Evolutionary conservation across 129 eudicot species (phyloP).

Genomic region (Artemisia argyi): DNA sequence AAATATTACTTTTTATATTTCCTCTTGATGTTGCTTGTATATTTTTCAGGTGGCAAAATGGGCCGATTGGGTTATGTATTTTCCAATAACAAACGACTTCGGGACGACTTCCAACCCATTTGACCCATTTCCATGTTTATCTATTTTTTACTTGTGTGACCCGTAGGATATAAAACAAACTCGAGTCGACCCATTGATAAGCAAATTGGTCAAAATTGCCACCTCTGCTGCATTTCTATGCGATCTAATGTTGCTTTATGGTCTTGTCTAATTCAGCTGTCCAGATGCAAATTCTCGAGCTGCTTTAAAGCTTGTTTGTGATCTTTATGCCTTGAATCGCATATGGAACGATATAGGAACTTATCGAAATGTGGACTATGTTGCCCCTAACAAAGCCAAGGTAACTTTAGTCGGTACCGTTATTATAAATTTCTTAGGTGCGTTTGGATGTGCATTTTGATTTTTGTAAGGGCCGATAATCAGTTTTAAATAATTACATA

Average conservation of each 20-base stretch:
- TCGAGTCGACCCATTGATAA: neutral
- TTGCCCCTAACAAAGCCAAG: slow-evolving; percentile 98
- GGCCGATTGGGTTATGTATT: neutral
- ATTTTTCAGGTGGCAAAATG: neutral
- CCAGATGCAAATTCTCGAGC: slow-evolving; percentile 84
- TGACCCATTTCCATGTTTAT: neutral
- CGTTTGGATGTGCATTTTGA: neutral
- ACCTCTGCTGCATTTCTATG: neutral
- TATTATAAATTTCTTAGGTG: neutral
- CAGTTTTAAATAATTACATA: neutral
- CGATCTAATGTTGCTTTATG: slow-evolving; percentile 7
- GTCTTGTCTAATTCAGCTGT: slow-evolving; percentile 50
- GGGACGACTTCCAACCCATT: neutral
- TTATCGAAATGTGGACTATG: slow-evolving; percentile 95
- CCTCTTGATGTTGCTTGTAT: neutral
- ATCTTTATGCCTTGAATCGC: slow-evolving; percentile 88
- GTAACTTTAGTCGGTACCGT: slow-evolving; percentile 25
- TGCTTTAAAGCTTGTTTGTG: slow-evolving; percentile 90
- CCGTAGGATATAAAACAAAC: neutral
- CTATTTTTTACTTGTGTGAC: neutral
- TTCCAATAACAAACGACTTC: neutral
- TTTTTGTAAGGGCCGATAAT: neutral
- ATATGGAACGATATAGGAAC: slow-evolving; percentile 98
- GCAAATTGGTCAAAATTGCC: slow-evolving; percentile 1
- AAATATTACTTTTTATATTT: neutral